Evolutionary conservation across 208 protist genomes (phyloP).

Genomic region (Plasmodiophora brassicae): DNA sequence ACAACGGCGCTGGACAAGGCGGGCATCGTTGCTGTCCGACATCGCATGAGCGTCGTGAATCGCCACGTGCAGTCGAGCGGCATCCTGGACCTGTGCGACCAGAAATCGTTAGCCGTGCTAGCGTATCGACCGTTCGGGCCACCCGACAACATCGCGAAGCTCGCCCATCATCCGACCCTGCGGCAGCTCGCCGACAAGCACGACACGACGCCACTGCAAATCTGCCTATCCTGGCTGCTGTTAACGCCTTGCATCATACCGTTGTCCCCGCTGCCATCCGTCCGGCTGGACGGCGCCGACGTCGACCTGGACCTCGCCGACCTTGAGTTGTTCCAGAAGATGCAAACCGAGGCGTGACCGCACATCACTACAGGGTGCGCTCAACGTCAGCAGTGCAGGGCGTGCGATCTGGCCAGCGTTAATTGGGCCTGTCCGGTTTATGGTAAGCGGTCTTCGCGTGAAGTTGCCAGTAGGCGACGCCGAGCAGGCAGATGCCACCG

Average conservation of each 20-base stretch:
- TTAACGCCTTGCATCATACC: slow-evolving; percentile 18
- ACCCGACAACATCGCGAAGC: background rate
- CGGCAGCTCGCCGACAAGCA: slow-evolving; percentile 6
- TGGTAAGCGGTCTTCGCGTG: no score
- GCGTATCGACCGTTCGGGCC: background rate
- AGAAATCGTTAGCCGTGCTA: background rate
- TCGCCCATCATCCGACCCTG: background rate
- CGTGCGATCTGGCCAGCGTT: no score
- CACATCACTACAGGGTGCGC: no score
- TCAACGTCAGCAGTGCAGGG: no score
- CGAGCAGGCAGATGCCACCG: no score
- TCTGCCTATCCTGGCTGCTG: slow-evolving; percentile 9
- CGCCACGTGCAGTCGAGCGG: background rate
- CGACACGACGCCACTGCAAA: background rate
- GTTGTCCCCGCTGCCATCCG: background rate
- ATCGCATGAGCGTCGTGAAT: slow-evolving; percentile 7
- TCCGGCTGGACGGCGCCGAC: background rate
- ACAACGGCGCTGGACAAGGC: background rate
- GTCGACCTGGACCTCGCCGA: slow-evolving; percentile 11
- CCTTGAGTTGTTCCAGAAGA: slow-evolving; percentile 9
- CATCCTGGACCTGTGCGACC: background rate
- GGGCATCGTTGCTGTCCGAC: background rate
- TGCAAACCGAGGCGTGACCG: background rate
- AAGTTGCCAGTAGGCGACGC: no score
- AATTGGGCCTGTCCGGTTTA: no score